phyloP scores from a whole-genome alignment of 2,329 filamentous ascomycete genomes.

The Colletotrichum lini region DNA sequence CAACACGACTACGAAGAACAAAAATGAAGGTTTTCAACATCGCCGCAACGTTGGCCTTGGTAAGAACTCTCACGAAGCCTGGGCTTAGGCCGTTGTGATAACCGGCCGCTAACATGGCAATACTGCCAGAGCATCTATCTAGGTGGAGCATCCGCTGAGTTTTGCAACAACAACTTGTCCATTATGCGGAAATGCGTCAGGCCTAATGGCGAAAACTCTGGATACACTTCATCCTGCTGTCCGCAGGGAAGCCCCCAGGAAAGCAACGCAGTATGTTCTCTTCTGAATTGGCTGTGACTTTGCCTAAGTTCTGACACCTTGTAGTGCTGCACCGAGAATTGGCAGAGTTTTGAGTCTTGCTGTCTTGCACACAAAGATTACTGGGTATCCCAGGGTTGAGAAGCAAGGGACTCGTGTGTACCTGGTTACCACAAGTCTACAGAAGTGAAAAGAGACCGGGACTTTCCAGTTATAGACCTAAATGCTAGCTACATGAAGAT shows the following conservation, averaged over 20 bases:
- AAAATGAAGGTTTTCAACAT: not conserved
- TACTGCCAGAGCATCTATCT: not conserved
- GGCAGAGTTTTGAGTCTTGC: constrained; percentile 14
- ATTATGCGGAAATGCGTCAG: constrained; percentile 10
- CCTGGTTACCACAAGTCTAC: no score
- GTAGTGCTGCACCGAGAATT: constrained; percentile 19
- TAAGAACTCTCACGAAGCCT: not conserved
- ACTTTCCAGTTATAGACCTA: no score
- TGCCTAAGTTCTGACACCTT: not conserved
- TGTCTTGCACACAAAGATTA: constrained; percentile 1
- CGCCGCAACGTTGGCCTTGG: not conserved
- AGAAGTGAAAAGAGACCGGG: no score
- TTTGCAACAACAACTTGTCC: not conserved
- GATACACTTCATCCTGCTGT: constrained; percentile 25
- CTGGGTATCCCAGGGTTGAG: constrained; percentile 1
- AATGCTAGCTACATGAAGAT: no score
- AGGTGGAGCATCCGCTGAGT: constrained; percentile 1
- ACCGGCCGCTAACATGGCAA: not conserved
- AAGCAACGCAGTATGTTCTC: not conserved
- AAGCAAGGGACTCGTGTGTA: not conserved
- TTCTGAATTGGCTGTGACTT: not conserved
- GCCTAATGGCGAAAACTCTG: constrained; percentile 20
- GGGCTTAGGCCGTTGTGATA: not conserved
- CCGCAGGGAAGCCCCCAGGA: no score
- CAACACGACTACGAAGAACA: not conserved